phyloP scores from a whole-genome alignment of 179 eudicot genomes.

The Vitellaria paradoxa region DNA sequence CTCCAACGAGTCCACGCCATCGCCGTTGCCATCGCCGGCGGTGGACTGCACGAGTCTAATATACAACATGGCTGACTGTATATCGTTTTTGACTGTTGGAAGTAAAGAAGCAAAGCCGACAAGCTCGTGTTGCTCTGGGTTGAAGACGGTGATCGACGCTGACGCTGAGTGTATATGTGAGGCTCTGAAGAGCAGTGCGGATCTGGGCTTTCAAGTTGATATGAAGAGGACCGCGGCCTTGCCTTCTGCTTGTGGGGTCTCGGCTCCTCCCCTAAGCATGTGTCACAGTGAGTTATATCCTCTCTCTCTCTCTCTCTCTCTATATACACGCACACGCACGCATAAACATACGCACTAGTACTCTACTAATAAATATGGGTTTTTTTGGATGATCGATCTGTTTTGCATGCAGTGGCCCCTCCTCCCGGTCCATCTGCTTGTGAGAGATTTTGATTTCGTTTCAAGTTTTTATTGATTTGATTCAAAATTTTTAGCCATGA shows the following conservation, averaged over 20 bases:
- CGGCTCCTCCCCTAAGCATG: background rate
- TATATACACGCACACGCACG: too few relatives aligned
- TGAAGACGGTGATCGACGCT: constrained; percentile 6
- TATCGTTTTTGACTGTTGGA: constrained; percentile 12
- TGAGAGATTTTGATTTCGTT: background rate
- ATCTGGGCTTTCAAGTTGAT: constrained; percentile 16
- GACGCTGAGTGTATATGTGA: constrained; percentile 19
- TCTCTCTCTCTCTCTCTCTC: background rate
- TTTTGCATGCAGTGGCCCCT: background rate
- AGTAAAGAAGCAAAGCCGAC: constrained; percentile 17
- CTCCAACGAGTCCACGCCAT: background rate
- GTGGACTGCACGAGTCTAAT: constrained; percentile 19
- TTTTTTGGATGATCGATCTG: too few relatives aligned
- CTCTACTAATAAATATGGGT: too few relatives aligned
- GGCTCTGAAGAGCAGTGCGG: constrained; percentile 12
- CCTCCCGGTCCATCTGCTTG: background rate
- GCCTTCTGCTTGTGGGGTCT: constrained; percentile 22
- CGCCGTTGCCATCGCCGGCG: background rate
- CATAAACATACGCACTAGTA: too few relatives aligned
- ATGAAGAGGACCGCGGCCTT: constrained; percentile 13
- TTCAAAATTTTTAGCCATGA: too few relatives aligned
- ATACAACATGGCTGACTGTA: constrained; percentile 24
- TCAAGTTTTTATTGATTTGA: background rate
- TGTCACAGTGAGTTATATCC: constrained; percentile 6
- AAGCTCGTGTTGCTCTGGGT: constrained; percentile 17